Evolutionary conservation across 2,329 filamentous ascomycete species (phyloP).

Genomic region (Nigrospora sphaerica): DNA sequence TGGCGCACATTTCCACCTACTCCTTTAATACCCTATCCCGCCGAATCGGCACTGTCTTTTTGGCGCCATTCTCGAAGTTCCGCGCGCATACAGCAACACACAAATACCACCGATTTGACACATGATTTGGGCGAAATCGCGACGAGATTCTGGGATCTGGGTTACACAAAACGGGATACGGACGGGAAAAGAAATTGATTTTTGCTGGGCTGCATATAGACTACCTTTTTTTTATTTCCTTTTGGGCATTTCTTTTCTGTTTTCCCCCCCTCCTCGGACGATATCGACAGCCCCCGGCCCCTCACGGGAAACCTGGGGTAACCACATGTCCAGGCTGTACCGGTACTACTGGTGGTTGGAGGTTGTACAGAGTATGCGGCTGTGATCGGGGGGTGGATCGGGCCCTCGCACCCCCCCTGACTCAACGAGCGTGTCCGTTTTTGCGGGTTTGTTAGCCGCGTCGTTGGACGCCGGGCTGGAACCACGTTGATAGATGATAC

Average conservation of each 20-base stretch:
- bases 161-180: constrained; percentile 20
- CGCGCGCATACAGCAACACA: too few relatives aligned
- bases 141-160: constrained; percentile 14
- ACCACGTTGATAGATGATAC: constrained; percentile 28
- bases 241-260: constrained; percentile 11
- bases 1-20: too few relatives aligned
- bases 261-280: neutral
- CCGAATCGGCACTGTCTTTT: too few relatives aligned
- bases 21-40: too few relatives aligned
- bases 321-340: constrained; percentile 4
- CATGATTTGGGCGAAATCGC: constrained; percentile 6
- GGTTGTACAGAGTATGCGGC: constrained; percentile 6
- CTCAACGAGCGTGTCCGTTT: constrained; percentile 6
- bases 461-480: constrained; percentile 21
- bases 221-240: constrained; percentile 16
- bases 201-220: constrained; percentile 24
- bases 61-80: too few relatives aligned
- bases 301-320: constrained; percentile 11
- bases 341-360: neutral
- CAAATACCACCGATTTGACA: too few relatives aligned
- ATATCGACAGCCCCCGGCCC: constrained; percentile 7
- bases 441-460: constrained; percentile 18
- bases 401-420: constrained; percentile 4
- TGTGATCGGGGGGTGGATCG: constrained; percentile 14
- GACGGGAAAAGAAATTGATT: constrained; percentile 18